These are phyloP conservation scores for Eimeria maxima DNA, from an alignment of 169 alveolate genomes.

Conservation along the genomic window DNA sequence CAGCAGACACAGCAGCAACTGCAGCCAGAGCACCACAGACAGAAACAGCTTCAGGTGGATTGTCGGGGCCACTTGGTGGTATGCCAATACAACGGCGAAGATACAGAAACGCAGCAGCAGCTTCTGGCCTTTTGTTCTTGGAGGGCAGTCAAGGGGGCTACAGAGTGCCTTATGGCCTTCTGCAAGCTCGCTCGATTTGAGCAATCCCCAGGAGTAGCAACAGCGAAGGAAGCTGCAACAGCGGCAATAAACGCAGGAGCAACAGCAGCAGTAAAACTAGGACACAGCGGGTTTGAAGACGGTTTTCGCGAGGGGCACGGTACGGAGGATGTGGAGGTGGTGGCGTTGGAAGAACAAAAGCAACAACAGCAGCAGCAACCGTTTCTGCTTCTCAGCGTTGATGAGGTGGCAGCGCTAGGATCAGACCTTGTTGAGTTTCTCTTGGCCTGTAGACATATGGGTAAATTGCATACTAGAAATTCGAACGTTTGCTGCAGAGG, in stretches of 20 bases:
- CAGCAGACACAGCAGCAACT: conserved; percentile 31
- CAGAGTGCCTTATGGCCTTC: conserved; percentile 43
- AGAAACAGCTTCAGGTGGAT: background rate
- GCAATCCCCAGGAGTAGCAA: background rate
- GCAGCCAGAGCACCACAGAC: background rate
- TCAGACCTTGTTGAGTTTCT: background rate
- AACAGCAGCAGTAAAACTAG: conserved; percentile 9
- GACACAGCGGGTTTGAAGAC: background rate
- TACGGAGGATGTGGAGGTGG: background rate
- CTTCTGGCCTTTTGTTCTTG: conserved; percentile 49
- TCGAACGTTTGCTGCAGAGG: background rate
- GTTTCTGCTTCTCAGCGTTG: conserved; percentile 19
- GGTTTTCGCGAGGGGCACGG: background rate
- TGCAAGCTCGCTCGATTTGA: conserved; percentile 1
- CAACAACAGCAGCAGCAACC: background rate
- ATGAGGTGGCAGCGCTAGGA: background rate
- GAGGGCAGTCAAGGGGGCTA: conserved; percentile 61
- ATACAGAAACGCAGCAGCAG: conserved; percentile 11
- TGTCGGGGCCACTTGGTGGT: conserved; percentile 44
- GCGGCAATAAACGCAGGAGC: background rate
- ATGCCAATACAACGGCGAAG: background rate
- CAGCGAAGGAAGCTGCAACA: background rate
- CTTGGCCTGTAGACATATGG: conserved; percentile 38
- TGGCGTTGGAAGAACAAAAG: background rate
- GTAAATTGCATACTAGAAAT: background rate